Conservation (phyloP, 495 filamentous ascomycete genomes). For the Cudoniella acicularis region DNA sequence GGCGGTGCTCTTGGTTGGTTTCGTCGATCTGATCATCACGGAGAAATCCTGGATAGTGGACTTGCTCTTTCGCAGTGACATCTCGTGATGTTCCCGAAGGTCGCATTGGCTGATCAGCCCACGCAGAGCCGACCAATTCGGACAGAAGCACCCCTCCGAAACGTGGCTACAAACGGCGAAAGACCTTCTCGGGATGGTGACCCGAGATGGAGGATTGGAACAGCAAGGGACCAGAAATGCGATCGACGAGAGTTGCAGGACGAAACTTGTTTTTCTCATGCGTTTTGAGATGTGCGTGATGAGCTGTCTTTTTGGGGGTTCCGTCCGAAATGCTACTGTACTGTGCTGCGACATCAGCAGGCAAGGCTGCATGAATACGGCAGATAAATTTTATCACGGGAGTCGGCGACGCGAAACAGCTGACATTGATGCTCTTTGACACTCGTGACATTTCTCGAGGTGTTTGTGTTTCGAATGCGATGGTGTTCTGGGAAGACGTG, state of each 20-base stretch:
- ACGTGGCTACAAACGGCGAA: neutral
- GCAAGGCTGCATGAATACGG: neutral
- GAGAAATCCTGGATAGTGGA: neutral
- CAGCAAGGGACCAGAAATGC: neutral
- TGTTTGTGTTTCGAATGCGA: neutral
- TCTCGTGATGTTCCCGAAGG: neutral
- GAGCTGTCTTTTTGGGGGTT: neutral
- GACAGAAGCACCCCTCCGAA: neutral
- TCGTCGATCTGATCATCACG: neutral
- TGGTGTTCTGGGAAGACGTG: neutral
- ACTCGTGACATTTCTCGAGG: neutral
- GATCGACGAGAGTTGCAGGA: neutral
- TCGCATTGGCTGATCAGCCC: neutral
- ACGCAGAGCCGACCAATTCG: neutral
- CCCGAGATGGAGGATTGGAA: neutral
- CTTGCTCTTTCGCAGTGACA: neutral
- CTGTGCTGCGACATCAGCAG: neutral
- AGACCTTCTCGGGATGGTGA: neutral
- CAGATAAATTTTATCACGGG: neutral
- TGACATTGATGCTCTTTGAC: neutral
- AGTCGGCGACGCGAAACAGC: neutral
- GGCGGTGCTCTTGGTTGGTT: neutral
- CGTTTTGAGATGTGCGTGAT: neutral
- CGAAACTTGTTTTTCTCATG: slow-evolving; percentile 9
- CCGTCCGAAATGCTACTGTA: neutral